A percentile compares a stretch with the other conserved stretches of the same genome.
These are phyloP conservation scores for Galerina sulciceps DNA, from an alignment of 768 basidiomycete species.

Conservation along the genomic window DNA sequence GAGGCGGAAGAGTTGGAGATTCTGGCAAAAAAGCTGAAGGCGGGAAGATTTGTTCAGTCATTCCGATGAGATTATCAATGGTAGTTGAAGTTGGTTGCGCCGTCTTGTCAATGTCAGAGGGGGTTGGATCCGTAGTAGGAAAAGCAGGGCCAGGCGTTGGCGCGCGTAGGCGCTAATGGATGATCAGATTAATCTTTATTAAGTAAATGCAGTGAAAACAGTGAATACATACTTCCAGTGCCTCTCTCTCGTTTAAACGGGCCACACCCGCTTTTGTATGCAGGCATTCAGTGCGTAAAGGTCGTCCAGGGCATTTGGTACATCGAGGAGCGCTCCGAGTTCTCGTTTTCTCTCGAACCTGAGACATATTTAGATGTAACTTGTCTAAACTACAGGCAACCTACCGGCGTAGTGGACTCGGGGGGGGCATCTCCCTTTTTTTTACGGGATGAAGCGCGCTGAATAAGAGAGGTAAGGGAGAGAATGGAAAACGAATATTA, in stretches of 20 bases:
- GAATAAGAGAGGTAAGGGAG: no score
- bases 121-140: no score
- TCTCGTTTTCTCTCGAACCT: not conserved
- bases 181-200: not conserved
- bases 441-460: no score
- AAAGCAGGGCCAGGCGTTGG: not conserved
- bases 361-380: not conserved
- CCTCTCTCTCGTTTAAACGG: not conserved
- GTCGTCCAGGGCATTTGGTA: not conserved
- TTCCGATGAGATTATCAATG: no score
- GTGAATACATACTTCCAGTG: not conserved
- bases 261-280: constrained; percentile 4
- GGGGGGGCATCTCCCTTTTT: no score
- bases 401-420: not conserved
- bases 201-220: not conserved
- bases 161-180: not conserved
- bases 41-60: no score
- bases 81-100: no score
- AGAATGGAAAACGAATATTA: no score
- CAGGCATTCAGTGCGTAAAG: not conserved
- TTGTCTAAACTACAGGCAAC: not conserved
- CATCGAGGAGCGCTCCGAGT: not conserved
- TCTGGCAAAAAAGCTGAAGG: no score
- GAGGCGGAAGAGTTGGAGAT: no score
- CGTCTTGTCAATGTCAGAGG: no score